Conservation (phyloP, 768 basidiomycete species). For the Lanmaoa pseudosensibilis region DNA sequence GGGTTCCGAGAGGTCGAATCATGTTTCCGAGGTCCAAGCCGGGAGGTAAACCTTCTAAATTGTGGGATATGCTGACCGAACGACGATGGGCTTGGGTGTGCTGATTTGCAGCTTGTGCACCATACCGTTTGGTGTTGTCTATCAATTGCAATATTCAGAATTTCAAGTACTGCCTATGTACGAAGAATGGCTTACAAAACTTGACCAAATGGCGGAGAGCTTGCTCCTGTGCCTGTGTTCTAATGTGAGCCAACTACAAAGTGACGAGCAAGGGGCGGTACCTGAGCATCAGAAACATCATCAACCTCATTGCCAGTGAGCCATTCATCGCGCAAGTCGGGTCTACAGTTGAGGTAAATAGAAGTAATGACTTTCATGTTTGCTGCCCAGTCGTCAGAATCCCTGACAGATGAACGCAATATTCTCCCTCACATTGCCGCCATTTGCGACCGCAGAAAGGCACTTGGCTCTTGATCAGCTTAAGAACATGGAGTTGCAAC, state of each 20-base stretch:
- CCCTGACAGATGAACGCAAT: neutral
- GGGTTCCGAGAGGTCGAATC: conserved; percentile 72
- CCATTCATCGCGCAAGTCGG: conserved; percentile 98
- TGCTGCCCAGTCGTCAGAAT: conserved; percentile 47
- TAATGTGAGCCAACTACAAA: conserved; percentile 11
- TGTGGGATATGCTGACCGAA: conserved; percentile 81
- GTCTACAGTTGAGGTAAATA: conserved; percentile 96
- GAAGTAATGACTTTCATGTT: conserved; percentile 99
- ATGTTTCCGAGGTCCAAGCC: conserved; percentile 75
- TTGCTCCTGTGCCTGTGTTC: conserved; percentile 83
- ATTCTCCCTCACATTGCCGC: conserved; percentile 76
- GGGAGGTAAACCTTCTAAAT: conserved; percentile 71
- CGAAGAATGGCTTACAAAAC: conserved; percentile 67
- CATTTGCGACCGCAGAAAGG: conserved; percentile 98
- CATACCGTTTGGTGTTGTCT: conserved; percentile 94
- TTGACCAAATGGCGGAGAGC: conserved; percentile 91
- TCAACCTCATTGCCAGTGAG: conserved; percentile 91
- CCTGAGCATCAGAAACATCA: conserved; percentile 88
- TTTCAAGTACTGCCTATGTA: neutral
- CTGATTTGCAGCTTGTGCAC: conserved; percentile 49
- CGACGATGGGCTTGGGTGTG: conserved; percentile 69
- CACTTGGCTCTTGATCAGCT: conserved; percentile 98
- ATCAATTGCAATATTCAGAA: conserved; percentile 9
- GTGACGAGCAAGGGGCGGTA: conserved; percentile 32
- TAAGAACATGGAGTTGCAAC: conserved; percentile 91